Evolutionary conservation across 345 rosid species (phyloP), one percentile per base, ranked within the genome.

Genomic region (Rhodomyrtus tomentosa): DNA sequence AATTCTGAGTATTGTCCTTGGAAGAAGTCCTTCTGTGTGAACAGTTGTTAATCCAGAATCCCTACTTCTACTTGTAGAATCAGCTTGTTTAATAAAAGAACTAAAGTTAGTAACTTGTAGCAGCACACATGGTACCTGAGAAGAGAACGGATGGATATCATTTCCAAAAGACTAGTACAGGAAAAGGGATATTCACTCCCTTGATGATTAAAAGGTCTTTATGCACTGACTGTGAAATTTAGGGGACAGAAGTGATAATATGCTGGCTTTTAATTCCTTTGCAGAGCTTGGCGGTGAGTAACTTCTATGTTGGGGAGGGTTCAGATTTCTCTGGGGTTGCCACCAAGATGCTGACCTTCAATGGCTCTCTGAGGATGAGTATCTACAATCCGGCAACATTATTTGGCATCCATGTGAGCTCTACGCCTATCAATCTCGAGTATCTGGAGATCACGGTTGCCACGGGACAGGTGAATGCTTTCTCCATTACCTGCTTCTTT

Each of bases 371-470:
- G 89, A 93, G 89, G 88, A 81, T 94, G 79, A 86, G 84, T 40
- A 87, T 95, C 22, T 91, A 95, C 90, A 95, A 95, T 81, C 98
- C 96, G 50, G 98, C 96, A 25, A 81, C 93, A 16, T 72, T 90
- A 83, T 95, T 95, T 86, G 98, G 98, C 82, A 90, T 95, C 85
- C 98, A 93, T 85, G 94, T 94, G 55, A 93, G 86, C 88, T 94
- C 96, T 82, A 85, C 91, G 4, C 92, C 94, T 13, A 83, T 94
- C 91, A 81, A 91, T 89, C 92, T 95, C 50, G 38, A 90, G n/a
- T 93, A 89, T 88, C 92, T 90, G 0, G 84, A 93, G 81, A 90
- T 95, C 84, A 87, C 91, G 1, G 87, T 94, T 12, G 95, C 95
- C 50, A 91, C 93, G 5, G 96, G 95, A 11, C 95, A 91, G 96